Evolutionary conservation across 2,329 filamentous ascomycete species (phyloP), one percentile per base, ranked within the genome.

Genomic region (Calonectria ilicicola): DNA sequence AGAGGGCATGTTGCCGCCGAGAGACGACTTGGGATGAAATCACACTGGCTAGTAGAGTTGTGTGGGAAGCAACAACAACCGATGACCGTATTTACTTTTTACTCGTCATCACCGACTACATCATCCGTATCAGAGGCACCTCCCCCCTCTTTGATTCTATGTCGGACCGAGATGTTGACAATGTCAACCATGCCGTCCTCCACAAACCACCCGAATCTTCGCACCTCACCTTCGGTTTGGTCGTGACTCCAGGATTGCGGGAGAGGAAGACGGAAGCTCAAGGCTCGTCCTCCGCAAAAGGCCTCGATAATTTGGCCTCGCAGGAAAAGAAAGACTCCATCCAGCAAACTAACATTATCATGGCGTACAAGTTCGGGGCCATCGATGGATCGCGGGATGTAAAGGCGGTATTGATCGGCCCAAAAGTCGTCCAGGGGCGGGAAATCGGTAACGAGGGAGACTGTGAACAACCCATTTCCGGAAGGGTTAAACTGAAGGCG

Each of bases 341-440:
- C 75, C 27, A 73, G 51, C n/a, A 82, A 73, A 32, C 74, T 75
- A 29, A 83, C 75, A 42, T 73, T 71, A 10, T 82, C 80, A 64
- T 83, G 82, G 14, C 82, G 80, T 1, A 82, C 80, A 3, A 84
- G 73, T 29, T 84, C 82, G 10, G 82, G 82, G 0, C 82, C 82
- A 58, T 84, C 82, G 26, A 84, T 74, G 3, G 78, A 79, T 9
- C 81, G 78, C 6, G 80, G 80, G 19, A 82, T 75, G 32, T 83
- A 75, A 17, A 82, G 69, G 14, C 76, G 72, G 71, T 84, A 83
- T 71, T 83, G 83, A 60, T 84, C 82, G n/a, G 81, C 82, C 82
- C 82, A 84, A 72, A 84, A 84, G 72, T 84, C 82, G 72, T 84
- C 82, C 2, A 84, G 77, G 4, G 82, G 80, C 8, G 82, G 78